phyloP scores from a whole-genome alignment of 306 rosid genomes.

The Trifolium repens region DNA sequence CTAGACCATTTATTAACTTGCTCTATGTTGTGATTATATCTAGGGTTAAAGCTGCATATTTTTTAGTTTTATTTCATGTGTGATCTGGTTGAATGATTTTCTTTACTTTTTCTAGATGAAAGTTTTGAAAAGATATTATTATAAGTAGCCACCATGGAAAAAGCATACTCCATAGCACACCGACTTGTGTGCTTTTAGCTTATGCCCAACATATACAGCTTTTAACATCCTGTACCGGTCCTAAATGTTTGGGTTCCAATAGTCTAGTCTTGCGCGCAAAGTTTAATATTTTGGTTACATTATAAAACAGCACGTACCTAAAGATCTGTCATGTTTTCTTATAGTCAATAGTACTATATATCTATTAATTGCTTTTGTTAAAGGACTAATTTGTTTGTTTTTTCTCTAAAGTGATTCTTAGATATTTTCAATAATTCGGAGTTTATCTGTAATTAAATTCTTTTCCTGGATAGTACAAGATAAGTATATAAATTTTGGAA shows the following conservation, averaged over 20 bases:
- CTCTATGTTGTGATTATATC: too few species aligned
- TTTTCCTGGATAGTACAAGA: too few species aligned
- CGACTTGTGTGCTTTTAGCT: slow-evolving; percentile 46
- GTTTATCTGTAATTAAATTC: neutral
- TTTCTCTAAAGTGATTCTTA: neutral
- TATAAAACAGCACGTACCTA: slow-evolving; percentile 33
- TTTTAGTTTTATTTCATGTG: neutral
- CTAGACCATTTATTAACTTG: too few species aligned
- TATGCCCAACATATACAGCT: slow-evolving; percentile 38
- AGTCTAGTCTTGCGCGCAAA: slow-evolving; percentile 28
- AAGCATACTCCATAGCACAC: slow-evolving; percentile 44
- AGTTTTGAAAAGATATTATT: neutral
- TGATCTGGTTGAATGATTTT: neutral
- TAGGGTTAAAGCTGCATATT: neutral
- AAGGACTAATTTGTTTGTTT: neutral
- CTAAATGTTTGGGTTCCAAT: slow-evolving; percentile 41
- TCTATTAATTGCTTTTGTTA: neutral
- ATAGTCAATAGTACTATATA: neutral
- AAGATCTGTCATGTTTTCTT: slow-evolving; percentile 30
- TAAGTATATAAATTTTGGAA: too few species aligned
- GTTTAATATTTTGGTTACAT: slow-evolving; percentile 24
- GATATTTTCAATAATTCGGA: neutral
- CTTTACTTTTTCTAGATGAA: neutral
- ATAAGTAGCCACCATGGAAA: slow-evolving; percentile 9
- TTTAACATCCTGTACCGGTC: slow-evolving; percentile 47